A percentile compares a stretch with the other conserved stretches of the same genome.
Evolutionary conservation across 2,329 filamentous ascomycete genomes (phyloP).

Genomic region (Alternaria sp.): DNA sequence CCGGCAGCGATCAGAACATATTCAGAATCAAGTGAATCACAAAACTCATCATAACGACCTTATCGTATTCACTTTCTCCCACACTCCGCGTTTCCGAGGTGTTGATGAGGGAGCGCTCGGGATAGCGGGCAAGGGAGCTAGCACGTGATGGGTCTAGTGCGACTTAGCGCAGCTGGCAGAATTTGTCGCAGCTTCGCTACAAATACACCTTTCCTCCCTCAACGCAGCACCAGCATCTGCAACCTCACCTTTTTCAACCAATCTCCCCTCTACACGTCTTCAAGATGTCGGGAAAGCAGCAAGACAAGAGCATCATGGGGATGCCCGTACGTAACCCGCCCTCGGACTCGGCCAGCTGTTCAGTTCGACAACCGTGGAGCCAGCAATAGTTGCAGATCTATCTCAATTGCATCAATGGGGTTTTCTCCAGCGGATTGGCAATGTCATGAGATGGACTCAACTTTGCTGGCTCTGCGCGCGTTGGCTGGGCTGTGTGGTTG

Average conservation of each 20-base stretch:
- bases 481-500: conserved; percentile 26
- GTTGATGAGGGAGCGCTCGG: conserved; percentile 31
- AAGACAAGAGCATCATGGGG: conserved; percentile 40
- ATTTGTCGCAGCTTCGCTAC: conserved; percentile 31
- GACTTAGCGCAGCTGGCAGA: conserved; percentile 35
- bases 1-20: not conserved
- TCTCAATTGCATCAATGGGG: conserved; percentile 43
- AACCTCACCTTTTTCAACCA: conserved; percentile 24
- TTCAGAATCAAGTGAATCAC: not conserved
- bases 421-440: conserved; percentile 22
- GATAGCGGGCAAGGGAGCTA: conserved; percentile 25
- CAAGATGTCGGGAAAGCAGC: conserved; percentile 6
- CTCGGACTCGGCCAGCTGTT: not conserved
- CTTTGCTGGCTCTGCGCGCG: conserved; percentile 26
- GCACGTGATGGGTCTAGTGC: conserved; percentile 28
- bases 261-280: conserved; percentile 30
- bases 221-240: conserved; percentile 28
- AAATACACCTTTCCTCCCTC: conserved; percentile 35
- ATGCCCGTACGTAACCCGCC: conserved; percentile 51
- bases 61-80: conserved; percentile 10
- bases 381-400: conserved; percentile 27
- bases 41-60: not conserved
- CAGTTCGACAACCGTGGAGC: conserved; percentile 8
- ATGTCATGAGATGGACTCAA: conserved; percentile 31
- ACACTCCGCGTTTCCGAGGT: conserved; percentile 29